phyloP scores from a whole-genome alignment of 106 monocot genomes.

The Phalaenopsis aphrodite region DNA sequence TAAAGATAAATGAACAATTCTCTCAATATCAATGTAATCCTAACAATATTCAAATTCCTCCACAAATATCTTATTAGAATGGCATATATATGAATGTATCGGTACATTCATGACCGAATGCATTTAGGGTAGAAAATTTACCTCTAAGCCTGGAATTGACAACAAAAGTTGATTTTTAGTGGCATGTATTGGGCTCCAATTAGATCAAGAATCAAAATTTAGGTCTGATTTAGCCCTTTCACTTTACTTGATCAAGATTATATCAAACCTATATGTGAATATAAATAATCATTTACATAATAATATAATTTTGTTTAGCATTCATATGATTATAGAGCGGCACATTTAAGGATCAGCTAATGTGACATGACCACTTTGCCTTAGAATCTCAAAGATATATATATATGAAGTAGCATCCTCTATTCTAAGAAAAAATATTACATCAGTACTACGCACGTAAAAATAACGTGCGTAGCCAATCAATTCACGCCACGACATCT shows the following conservation, averaged over 20 bases:
- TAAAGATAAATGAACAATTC: not conserved
- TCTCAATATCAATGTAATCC: not conserved
- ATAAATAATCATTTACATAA: not conserved
- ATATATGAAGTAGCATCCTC: conserved; percentile 17
- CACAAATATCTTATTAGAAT: not conserved
- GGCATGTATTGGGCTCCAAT: not conserved
- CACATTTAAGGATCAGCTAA: not conserved
- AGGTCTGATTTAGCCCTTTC: not conserved
- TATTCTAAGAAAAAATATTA: too few species aligned
- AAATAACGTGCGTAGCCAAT: too few species aligned
- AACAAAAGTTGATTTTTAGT: not conserved
- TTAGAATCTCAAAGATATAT: not conserved
- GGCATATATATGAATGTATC: not conserved
- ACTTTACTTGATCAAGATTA: not conserved
- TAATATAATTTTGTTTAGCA: not conserved
- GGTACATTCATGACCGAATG: not conserved
- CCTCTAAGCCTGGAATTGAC: not conserved
- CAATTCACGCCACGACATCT: too few species aligned
- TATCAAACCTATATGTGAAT: not conserved
- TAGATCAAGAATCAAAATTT: not conserved
- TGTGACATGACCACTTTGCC: not conserved
- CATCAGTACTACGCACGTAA: too few species aligned
- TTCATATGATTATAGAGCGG: not conserved
- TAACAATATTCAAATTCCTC: not conserved
- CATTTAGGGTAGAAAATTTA: not conserved